Evolutionary conservation across 164 flowering plant genomes (phyloP), one percentile per base, ranked within the genome.

Genomic region (Dillenia turbinata): DNA sequence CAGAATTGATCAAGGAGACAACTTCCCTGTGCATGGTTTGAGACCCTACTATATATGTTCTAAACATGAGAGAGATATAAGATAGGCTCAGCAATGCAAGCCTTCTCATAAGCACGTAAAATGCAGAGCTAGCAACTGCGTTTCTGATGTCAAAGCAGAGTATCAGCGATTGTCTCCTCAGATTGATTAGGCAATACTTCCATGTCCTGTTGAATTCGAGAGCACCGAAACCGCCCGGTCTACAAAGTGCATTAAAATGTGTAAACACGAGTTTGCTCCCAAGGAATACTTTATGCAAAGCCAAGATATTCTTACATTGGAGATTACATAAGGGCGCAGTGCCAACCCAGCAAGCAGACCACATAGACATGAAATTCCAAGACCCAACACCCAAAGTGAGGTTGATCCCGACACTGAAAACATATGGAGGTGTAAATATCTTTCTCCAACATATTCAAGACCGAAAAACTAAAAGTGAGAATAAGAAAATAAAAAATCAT

Each of bases 161-260:
- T 46, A 69, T 85, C 96, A 0, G 75, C 58, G 60, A 61, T 85
- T 48, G 85, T 58, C 69, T 84, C 90, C 67, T 83, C 96, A 69
- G 82, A 70, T 65, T 70, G 82, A 71, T 84, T 86, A 52, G 97
- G 94, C 63, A 83, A 53, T 58, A 85, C 79, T 71, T 91, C 97
- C 90, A 85, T 71, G 79, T 87, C 94, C 14, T 47, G 80, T 49
- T 79, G 85, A 65, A 46, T 40, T 2, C 11, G 71, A 52, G 66
- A 57, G 43, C 52, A 54, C 53, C 59, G 68, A 48, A 43, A 62
- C 66, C 71, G 68, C 73, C 81, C 91, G 82, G 91, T 86, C 97
- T 88, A 83, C 45, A 82, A 52, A 71, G 53, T 66, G 68, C 6
- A 11, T 74, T 76, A 67, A 47, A 67, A 56, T 44, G 61, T 53